Evolutionary conservation across 192 early-diverging fungal species (phyloP), one percentile per base, ranked within the genome.

Genomic region (Umbelopsis ramanniana): DNA sequence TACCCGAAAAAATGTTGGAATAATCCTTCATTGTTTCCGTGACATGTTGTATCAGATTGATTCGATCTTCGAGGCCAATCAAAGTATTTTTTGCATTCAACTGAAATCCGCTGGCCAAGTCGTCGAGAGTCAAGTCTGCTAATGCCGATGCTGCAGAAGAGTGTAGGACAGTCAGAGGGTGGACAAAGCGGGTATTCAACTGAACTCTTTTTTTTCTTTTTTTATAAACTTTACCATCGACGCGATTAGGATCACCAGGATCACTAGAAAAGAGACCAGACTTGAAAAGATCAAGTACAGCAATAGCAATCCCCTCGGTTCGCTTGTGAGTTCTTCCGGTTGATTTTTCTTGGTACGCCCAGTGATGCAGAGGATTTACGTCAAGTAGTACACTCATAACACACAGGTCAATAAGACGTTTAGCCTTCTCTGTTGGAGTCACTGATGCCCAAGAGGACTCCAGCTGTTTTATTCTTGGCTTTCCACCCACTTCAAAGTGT

Each of bases 311-410:
- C 0, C 95, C 96, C 72, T 98, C 96, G 0, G 90, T 91, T 23
- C 95, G 81, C 37, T 80, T 78, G 68, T 89, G 86, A 4, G 70
- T 73, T 12, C 72, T 52, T 19, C 88, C 82, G 0, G 86, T 67
- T 9, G 76, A 73, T 17, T 73, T 68, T 71, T 94, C 91, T 24
- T 79, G 74, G 76, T 89, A 98, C 22, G 77, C 82, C 95, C 95
- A 98, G 14, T 79, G 43, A 68, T 85, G 84, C 4, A 93, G 93
- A 0, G 96, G 93, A 0, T 95, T 94, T 2, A 95, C 93, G 72
- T 98, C 96, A 22, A 98, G 79, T 8, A 98, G 85, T 15, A 96
- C 93, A 6, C 93, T 93, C 3, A 95, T 90, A 6, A 96, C 88
- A 70, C 93, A 89, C 54, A 98, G 78, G 76, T 98, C 96, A 10